Evolutionary conservation across 805 yeast species (phyloP).

Genomic region (Metschnikowia baotianmanensis): DNA sequence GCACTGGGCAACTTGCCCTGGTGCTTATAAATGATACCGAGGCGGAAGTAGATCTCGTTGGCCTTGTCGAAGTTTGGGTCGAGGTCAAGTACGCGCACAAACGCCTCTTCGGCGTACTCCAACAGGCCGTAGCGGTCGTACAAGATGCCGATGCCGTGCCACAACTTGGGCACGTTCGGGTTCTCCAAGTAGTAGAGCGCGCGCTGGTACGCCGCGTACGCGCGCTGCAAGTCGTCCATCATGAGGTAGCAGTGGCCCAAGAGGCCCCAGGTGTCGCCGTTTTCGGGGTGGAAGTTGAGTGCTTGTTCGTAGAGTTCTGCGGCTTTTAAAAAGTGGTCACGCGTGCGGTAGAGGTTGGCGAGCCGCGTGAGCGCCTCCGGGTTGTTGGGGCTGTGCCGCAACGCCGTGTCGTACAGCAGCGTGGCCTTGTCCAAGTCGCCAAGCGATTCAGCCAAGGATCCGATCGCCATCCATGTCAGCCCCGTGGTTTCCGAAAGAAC

Average conservation of each 20-base stretch:
- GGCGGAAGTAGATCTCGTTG: conserved; percentile 90
- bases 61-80: conserved; percentile 97
- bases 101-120: conserved; percentile 98
- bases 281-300: conserved; percentile 72
- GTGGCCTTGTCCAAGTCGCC: conserved; percentile 90
- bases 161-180: conserved; percentile 92
- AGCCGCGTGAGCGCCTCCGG: conserved; percentile 81
- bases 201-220: conserved; percentile 95
- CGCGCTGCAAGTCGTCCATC: conserved; percentile 94
- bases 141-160: conserved; percentile 98
- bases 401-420: conserved; percentile 81
- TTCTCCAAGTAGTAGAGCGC: conserved; percentile 88
- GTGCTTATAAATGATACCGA: conserved; percentile 95
- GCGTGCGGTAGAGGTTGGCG: conserved; percentile 83
- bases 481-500: conserved; percentile 53
- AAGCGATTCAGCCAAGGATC: conserved; percentile 82
- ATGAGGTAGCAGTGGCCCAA: conserved; percentile 94
- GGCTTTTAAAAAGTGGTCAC: conserved; percentile 90
- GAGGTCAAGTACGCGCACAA: conserved; percentile 90
- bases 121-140: conserved; percentile 95
- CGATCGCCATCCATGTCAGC: conserved; percentile 86
- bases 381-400: conserved; percentile 82
- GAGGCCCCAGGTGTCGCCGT: conserved; percentile 97
- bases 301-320: conserved; percentile 93
- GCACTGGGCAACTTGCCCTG: conserved; percentile 86